A percentile compares a stretch with the other conserved stretches of the same genome.
Evolutionary conservation across 208 protist species (phyloP).

Genomic region (Phytomonas serpens): DNA sequence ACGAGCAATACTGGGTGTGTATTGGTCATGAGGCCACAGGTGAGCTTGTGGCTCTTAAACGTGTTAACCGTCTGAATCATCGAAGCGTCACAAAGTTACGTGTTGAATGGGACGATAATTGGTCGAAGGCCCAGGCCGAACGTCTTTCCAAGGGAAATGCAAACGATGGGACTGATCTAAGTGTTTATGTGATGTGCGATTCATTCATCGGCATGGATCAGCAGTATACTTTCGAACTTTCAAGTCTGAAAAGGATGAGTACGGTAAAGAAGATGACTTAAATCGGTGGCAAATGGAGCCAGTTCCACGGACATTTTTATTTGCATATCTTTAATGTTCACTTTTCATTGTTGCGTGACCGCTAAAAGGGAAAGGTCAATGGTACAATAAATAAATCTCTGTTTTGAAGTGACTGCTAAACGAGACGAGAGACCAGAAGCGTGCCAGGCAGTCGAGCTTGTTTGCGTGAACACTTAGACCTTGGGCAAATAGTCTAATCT

Average conservation of each 20-base stretch:
- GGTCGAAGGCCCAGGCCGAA: constrained; percentile 12
- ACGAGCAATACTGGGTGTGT: constrained; percentile 91
- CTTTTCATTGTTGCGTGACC: neutral
- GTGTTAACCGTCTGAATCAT: constrained; percentile 63
- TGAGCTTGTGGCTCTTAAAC: constrained; percentile 91
- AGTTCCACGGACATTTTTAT: neutral
- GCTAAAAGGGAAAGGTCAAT: neutral
- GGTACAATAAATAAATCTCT: neutral
- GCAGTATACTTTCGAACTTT: constrained; percentile 67
- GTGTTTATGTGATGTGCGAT: constrained; percentile 85
- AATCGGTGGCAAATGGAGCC: neutral
- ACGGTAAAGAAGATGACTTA: neutral
- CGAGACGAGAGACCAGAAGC: neutral
- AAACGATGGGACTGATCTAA: constrained; percentile 35
- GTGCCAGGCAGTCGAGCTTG: neutral
- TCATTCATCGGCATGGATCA: constrained; percentile 90
- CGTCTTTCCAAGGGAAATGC: neutral
- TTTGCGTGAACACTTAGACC: neutral
- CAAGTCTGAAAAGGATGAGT: constrained; percentile 13
- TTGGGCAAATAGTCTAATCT: neutral
- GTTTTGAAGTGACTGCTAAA: neutral
- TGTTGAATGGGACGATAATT: constrained; percentile 89
- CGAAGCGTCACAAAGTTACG: constrained; percentile 38
- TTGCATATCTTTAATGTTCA: neutral
- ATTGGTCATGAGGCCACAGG: constrained; percentile 73